Conservation (phyloP, 176 grass and related monocot species). For the Guadua angustifolia region DNA sequence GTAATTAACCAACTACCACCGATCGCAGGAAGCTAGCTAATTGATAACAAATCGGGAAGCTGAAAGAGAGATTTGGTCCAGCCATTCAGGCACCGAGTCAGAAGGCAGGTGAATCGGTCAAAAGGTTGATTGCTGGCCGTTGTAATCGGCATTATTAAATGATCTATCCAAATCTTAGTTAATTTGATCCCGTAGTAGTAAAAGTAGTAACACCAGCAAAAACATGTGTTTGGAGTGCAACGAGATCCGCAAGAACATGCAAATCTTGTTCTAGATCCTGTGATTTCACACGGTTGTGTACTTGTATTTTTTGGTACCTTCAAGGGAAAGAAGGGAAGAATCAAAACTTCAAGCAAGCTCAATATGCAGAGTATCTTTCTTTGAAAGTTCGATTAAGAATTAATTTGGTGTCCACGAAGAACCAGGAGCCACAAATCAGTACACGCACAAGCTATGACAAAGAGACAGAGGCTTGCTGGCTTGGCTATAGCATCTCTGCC, state of each 20-base stretch:
- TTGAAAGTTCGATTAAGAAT: constrained; percentile 8
- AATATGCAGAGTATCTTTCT: not conserved
- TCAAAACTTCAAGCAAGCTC: not conserved
- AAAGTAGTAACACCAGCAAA: not conserved
- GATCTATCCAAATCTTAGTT: not conserved
- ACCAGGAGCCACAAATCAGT: constrained; percentile 33
- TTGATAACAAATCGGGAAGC: not conserved
- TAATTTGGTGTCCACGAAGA: not conserved
- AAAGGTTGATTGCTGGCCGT: constrained; percentile 34
- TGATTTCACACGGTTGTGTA: not conserved
- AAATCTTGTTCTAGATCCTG: not conserved
- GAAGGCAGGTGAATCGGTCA: not conserved
- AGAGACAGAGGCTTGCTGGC: not conserved
- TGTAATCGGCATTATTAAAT: not conserved
- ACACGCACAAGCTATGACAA: constrained; percentile 28
- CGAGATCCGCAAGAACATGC: not conserved
- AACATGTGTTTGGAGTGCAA: not conserved
- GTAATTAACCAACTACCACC: not conserved
- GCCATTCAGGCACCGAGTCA: not conserved
- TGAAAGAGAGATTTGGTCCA: not conserved
- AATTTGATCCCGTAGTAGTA: not conserved
- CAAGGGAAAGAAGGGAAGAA: not conserved
- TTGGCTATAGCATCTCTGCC: not conserved
- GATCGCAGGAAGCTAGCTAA: not conserved
- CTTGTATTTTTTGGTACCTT: not conserved